These are phyloP conservation scores for Fraxinus sp. DNA, from an alignment of 305 asterid genomes.

Conservation along the genomic window DNA sequence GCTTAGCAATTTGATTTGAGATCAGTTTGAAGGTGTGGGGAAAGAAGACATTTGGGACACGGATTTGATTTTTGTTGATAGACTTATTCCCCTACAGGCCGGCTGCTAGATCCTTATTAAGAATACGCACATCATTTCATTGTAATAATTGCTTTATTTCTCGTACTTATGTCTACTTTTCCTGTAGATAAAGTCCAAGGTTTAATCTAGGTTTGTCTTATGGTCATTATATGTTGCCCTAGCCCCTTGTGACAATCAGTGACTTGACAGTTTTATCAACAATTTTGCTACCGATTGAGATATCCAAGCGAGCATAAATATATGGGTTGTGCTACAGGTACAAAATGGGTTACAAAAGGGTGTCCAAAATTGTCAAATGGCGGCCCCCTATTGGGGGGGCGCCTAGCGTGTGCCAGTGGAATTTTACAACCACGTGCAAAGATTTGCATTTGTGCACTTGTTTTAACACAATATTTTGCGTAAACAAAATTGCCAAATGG, in stretches of 20 bases:
- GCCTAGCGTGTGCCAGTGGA: background rate
- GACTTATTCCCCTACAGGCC: constrained; percentile 39
- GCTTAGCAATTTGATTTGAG: constrained; percentile 21
- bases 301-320: background rate
- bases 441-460: background rate
- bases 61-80: constrained; percentile 15
- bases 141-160: background rate
- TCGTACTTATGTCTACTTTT: background rate
- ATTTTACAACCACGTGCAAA: background rate
- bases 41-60: constrained; percentile 1
- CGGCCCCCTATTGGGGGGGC: no score
- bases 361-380: no score
- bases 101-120: constrained; percentile 26
- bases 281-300: background rate
- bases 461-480: constrained; percentile 15
- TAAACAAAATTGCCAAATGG: no score
- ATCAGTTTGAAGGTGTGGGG: background rate
- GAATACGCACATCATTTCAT: background rate
- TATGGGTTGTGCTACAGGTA: no score
- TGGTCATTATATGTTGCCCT: background rate
- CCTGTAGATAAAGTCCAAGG: background rate
- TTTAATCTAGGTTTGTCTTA: no score
- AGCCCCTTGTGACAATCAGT: background rate
- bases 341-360: no score
- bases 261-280: background rate